Evolutionary conservation across 2,329 filamentous ascomycete genomes (phyloP).

Genomic region (Colletotrichum musae): DNA sequence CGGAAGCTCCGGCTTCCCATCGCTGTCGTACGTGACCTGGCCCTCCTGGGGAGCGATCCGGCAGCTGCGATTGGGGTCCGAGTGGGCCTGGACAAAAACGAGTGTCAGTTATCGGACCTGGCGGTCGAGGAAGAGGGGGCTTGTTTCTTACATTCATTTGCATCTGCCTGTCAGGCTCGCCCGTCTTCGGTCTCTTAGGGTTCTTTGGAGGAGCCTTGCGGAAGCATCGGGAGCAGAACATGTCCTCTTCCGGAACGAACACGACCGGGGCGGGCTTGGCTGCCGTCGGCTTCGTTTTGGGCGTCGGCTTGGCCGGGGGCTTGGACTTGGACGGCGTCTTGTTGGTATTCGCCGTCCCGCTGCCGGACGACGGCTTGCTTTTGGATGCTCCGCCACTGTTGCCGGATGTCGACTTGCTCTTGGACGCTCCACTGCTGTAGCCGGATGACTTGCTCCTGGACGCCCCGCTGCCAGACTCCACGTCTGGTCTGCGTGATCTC

Average conservation of each 20-base stretch:
- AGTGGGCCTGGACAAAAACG: constrained; percentile 32
- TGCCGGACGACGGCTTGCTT: neutral
- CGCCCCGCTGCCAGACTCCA: too few species aligned
- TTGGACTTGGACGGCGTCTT: neutral
- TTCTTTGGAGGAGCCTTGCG: constrained; percentile 31
- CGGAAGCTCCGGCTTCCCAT: constrained; percentile 43
- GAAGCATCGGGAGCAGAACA: constrained; percentile 50
- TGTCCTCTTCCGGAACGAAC: constrained; percentile 47
- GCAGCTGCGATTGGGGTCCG: constrained; percentile 37
- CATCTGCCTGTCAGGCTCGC: constrained; percentile 25
- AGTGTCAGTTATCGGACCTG: neutral
- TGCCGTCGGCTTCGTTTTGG: constrained; percentile 17
- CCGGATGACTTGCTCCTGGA: neutral
- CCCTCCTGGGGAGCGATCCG: constrained; percentile 28
- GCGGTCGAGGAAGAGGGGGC: neutral
- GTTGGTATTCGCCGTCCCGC: neutral
- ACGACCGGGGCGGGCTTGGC: neutral
- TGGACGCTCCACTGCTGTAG: neutral
- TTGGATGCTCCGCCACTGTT: neutral
- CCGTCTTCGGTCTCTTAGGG: neutral
- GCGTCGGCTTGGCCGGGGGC: neutral
- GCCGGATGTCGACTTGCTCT: neutral
- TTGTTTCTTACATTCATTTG: constrained; percentile 36
- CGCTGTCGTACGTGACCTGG: neutral
- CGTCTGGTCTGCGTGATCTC: neutral